These are phyloP conservation scores for Apophysomyces ossiformis DNA, from an alignment of 371 early-diverging fungal genomes.

Conservation along the genomic window DNA sequence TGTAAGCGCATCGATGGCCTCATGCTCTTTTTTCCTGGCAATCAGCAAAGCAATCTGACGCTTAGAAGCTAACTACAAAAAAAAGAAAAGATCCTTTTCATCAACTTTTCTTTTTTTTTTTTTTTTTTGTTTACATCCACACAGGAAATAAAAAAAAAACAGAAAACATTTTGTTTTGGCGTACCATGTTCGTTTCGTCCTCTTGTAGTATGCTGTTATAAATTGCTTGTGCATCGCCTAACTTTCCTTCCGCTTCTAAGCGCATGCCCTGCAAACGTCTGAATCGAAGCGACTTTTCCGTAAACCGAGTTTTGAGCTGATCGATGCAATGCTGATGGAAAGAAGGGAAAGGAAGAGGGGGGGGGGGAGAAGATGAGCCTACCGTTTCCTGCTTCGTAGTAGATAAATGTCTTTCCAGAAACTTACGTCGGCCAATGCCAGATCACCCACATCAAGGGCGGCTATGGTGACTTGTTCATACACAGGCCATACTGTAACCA, in stretches of 20 bases:
- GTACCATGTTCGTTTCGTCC: constrained; percentile 72
- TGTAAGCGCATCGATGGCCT: constrained; percentile 78
- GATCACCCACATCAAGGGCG: constrained; percentile 77
- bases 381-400: no score
- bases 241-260: constrained; percentile 73
- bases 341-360: background rate
- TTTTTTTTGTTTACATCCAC: background rate
- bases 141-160: no score
- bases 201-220: constrained; percentile 69
- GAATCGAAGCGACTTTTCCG: constrained; percentile 68
- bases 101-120: no score
- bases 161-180: constrained; percentile 21
- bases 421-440: constrained; percentile 65
- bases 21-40: constrained; percentile 61
- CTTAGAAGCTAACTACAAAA: constrained; percentile 62
- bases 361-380: no score
- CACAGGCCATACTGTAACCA: constrained; percentile 69
- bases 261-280: constrained; percentile 71
- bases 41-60: constrained; percentile 78
- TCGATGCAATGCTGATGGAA: constrained; percentile 57
- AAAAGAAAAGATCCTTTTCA: background rate
- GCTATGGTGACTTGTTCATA: constrained; percentile 85
- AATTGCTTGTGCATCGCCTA: constrained; percentile 62
- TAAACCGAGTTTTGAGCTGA: constrained; percentile 63
- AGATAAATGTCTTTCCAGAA: background rate